Evolutionary conservation across 2,329 filamentous ascomycete genomes (phyloP).

Genomic region (Diaporthe sp.): DNA sequence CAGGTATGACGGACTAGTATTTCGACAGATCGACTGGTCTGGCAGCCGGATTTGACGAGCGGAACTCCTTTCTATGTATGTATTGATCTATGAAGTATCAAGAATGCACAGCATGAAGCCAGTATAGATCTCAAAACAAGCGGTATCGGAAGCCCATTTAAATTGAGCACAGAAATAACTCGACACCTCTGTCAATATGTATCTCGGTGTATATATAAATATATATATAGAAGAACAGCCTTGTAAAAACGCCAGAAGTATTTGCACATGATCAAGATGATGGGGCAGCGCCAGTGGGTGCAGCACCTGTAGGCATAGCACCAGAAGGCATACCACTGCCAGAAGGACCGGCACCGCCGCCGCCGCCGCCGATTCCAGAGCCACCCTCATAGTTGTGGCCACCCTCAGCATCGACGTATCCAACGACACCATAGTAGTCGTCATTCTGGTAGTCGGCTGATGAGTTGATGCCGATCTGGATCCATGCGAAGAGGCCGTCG

Average conservation of each 20-base stretch:
- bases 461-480: slow-evolving; percentile 57
- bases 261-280: background rate
- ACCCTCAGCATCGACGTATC: slow-evolving; percentile 30
- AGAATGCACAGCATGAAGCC: too few relatives aligned
- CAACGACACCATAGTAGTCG: slow-evolving; percentile 34
- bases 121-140: background rate
- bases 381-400: slow-evolving; percentile 28
- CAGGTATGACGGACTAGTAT: too few relatives aligned
- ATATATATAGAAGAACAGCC: background rate
- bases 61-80: background rate
- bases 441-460: slow-evolving; percentile 44
- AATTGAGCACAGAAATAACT: background rate
- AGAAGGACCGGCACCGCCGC: background rate
- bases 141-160: background rate
- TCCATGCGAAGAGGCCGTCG: slow-evolving; percentile 61
- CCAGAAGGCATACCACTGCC: slow-evolving; percentile 17
- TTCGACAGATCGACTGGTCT: background rate
- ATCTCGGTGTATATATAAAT: background rate
- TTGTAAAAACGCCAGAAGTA: background rate
- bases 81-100: background rate
- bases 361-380: slow-evolving; percentile 1
- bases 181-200: background rate
- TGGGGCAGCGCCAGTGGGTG: slow-evolving; percentile 5
- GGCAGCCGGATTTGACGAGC: background rate
- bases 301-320: slow-evolving; percentile 9